phyloP scores from a whole-genome alignment of 768 basidiomycete genomes.

The Auricularia cornea region DNA sequence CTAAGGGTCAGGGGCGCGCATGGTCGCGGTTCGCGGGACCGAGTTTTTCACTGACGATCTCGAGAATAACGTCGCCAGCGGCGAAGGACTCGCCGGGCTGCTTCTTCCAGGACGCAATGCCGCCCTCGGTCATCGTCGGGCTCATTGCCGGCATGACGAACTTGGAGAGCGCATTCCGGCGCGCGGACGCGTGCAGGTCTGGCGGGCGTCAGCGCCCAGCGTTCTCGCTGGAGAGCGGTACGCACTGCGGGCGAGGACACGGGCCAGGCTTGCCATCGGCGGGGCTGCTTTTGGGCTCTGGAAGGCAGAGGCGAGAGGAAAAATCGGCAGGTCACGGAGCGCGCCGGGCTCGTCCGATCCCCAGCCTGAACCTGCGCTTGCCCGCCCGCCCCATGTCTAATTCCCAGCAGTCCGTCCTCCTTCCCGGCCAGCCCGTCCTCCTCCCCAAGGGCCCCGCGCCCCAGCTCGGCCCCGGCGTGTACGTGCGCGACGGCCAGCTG shows the following conservation, averaged over 20 bases:
- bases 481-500: conserved; percentile 50
- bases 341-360: conserved; percentile 17
- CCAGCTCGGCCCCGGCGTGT: conserved; percentile 54
- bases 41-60: conserved; percentile 71
- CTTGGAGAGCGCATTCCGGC: conserved; percentile 69
- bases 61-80: conserved; percentile 89
- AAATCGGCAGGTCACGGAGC: conserved; percentile 18
- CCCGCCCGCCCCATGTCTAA: too few relatives aligned
- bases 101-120: conserved; percentile 96
- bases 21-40: not conserved
- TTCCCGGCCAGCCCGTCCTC: conserved; percentile 74
- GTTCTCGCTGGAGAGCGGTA: conserved; percentile 5
- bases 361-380: conserved; percentile 18
- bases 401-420: conserved; percentile 35
- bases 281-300: conserved; percentile 3
- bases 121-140: conserved; percentile 99
- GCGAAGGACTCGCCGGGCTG: conserved; percentile 87
- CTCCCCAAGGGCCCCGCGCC: conserved; percentile 47
- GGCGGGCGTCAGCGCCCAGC: conserved; percentile 3
- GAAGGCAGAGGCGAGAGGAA: conserved; percentile 13
- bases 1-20: conserved; percentile 6
- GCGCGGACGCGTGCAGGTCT: conserved; percentile 81
- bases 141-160: conserved; percentile 99
- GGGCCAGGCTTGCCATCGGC: conserved; percentile 63
- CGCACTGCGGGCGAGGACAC: conserved; percentile 59